Base-by-base conservation (phyloP, 768 basidiomycete species). In the Pisolithus orientalis region DNA sequence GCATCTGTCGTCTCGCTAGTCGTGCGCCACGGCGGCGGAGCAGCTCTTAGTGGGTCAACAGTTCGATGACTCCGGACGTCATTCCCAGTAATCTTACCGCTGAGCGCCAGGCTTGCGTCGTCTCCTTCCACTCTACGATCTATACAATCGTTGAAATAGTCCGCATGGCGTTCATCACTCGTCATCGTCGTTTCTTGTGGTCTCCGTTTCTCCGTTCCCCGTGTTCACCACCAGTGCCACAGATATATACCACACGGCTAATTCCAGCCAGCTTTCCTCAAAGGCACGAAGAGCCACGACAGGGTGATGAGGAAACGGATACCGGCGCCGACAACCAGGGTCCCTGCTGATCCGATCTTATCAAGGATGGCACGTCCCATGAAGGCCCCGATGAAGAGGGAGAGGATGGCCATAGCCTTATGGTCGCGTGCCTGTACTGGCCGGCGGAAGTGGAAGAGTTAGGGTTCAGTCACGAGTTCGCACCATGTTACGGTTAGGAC, bases 401-500 rank as follows among this genome's bases (percentile, higher is more conserved):
- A 64, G 34, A 69, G 28, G 50, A 87, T 82, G 3, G 82, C 89
- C 59, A 87, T 72, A 43, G 82, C 62, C 62, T 84, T 83, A 68
- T 88, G 82, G 64, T 93, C 89, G 44, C 89, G 82, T 1, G 83
- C 74, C 8, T 63, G 64, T 55, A 87, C 76, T 47, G 69, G 69
- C 47, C 77, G 71, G 39, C 75, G 75, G 44, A 79, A 51, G 25
- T 74, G 61, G 75, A 93, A 86, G 21, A 94, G 78, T 44, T 79
- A 69, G 0, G 90, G 90, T 65, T 91, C 89, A 47, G 84, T 83
- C 77, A 88, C 78, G 45, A 94, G 79, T 60, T 94, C 91, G 58
- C 90, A 89, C 90, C 90, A 94, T 52, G 91, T 79, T 16, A 87
- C 89, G 14, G 91, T 94, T 9, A 94, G 74, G 42, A 92, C 88